Conservation (phyloP, 495 filamentous ascomycete genomes). For the Xylaria telfairii region DNA sequence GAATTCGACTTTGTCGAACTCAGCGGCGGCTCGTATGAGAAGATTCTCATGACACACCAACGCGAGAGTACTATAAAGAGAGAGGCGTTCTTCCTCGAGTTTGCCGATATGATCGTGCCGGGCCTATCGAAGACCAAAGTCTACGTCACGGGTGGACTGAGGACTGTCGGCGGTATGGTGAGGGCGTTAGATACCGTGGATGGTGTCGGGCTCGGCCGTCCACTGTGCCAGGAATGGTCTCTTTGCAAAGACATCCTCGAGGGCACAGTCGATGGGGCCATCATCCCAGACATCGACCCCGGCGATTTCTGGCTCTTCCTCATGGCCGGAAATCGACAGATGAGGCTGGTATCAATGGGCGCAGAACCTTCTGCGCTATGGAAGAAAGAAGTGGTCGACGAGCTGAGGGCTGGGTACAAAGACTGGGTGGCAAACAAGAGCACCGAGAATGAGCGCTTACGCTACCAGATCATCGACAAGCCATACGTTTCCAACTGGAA, state of each 20-base stretch:
- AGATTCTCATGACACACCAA: not conserved
- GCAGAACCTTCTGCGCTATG: no score
- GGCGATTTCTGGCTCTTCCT: no score
- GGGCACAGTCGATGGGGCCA: not conserved
- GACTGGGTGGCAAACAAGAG: no score
- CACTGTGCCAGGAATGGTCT: not conserved
- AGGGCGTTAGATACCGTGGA: not conserved
- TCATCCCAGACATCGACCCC: no score
- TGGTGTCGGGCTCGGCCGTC: not conserved
- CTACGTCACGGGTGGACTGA: not conserved
- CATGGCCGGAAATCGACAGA: no score
- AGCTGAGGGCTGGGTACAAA: no score
- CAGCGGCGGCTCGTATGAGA: not conserved
- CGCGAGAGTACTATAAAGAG: conserved; percentile 48
- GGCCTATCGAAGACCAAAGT: conserved; percentile 45
- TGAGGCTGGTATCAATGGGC: no score
- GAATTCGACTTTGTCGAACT: conserved; percentile 1
- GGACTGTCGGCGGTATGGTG: not conserved
- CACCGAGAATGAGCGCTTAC: no score
- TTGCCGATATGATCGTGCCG: conserved; percentile 53
- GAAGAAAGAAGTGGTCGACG: no score
- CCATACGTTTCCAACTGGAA: no score
- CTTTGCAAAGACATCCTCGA: not conserved
- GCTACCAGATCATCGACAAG: no score
- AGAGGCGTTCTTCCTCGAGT: conserved; percentile 70